Conservation (phyloP, 805 yeast species). For the Clavispora fructus region DNA sequence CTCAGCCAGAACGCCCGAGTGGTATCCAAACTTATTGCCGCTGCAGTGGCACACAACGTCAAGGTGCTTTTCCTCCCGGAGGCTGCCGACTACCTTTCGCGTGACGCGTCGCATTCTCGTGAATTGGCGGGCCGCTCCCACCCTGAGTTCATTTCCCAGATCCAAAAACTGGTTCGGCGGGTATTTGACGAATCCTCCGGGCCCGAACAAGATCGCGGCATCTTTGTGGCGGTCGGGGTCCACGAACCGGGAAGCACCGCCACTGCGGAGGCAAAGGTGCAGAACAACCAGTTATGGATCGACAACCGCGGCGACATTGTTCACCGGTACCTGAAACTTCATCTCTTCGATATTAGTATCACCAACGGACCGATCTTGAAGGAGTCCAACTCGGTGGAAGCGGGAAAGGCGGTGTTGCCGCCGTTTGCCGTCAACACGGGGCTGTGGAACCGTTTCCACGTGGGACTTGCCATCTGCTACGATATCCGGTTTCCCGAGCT, state of each 20-base stretch:
- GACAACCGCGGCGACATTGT: conserved; percentile 57
- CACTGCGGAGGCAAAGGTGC: conserved; percentile 32
- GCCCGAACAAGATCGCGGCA: conserved; percentile 35
- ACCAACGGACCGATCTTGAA: conserved; percentile 74
- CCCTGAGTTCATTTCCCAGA: conserved; percentile 35
- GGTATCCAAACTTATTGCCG: conserved; percentile 55
- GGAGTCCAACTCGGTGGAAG: conserved; percentile 77
- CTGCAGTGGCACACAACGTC: conserved; percentile 59
- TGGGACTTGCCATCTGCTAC: conserved; percentile 77
- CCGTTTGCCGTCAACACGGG: conserved; percentile 9
- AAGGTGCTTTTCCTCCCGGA: conserved; percentile 82
- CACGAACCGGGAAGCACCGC: conserved; percentile 62
- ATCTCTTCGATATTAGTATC: conserved; percentile 83
- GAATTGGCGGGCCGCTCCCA: conserved; percentile 44
- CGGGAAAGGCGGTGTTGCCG: conserved; percentile 52
- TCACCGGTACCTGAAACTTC: conserved; percentile 77
- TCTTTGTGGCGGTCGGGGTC: conserved; percentile 78
- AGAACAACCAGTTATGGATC: conserved; percentile 73
- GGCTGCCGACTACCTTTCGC: conserved; percentile 84
- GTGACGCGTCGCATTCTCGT: conserved; percentile 60
- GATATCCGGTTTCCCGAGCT: conserved; percentile 86
- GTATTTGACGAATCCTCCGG: conserved; percentile 10
- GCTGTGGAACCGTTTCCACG: conserved; percentile 19
- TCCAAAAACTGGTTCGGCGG: conserved; percentile 40
- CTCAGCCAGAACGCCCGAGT: conserved; percentile 53